Conservation (phyloP, 176 grass and related monocot species). For the Calamus simplicifolius region DNA sequence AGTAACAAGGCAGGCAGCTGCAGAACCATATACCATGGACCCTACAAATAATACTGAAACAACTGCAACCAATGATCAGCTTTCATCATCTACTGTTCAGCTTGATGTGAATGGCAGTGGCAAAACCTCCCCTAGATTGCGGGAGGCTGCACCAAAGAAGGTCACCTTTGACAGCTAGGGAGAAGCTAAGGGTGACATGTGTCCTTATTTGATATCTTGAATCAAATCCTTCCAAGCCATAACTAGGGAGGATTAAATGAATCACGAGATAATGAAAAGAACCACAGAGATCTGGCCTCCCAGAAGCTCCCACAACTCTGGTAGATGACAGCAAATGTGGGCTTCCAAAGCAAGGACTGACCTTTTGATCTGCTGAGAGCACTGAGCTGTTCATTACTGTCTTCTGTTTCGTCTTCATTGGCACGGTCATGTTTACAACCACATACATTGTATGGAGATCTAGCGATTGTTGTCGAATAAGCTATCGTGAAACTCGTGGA, state of each 20-base stretch:
- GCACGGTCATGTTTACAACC: conserved; percentile 62
- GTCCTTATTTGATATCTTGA: conserved; percentile 80
- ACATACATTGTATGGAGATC: conserved; percentile 84
- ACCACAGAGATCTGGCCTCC: conserved; percentile 46
- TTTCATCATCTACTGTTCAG: conserved; percentile 1
- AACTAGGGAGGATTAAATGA: conserved; percentile 85
- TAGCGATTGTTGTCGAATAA: too few species aligned
- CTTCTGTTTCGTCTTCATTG: conserved; percentile 66
- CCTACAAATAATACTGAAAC: not conserved
- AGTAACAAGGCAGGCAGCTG: conserved; percentile 7
- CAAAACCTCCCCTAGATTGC: not conserved
- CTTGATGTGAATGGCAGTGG: not conserved
- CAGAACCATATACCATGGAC: conserved; percentile 1
- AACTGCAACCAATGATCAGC: not conserved
- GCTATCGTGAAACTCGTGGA: too few species aligned
- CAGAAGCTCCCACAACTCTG: conserved; percentile 61
- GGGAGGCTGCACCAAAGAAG: conserved; percentile 24
- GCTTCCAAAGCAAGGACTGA: conserved; percentile 55
- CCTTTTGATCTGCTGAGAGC: conserved; percentile 59
- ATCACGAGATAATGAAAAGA: conserved; percentile 58
- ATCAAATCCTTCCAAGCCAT: conserved; percentile 31
- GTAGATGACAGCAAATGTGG: conserved; percentile 84
- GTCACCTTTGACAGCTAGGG: conserved; percentile 57
- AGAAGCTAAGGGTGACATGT: conserved; percentile 68
- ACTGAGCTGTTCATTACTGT: conserved; percentile 55